Evolutionary conservation across 371 early-diverging fungal species (phyloP).

Genomic region (Capniomyces stellatus): DNA sequence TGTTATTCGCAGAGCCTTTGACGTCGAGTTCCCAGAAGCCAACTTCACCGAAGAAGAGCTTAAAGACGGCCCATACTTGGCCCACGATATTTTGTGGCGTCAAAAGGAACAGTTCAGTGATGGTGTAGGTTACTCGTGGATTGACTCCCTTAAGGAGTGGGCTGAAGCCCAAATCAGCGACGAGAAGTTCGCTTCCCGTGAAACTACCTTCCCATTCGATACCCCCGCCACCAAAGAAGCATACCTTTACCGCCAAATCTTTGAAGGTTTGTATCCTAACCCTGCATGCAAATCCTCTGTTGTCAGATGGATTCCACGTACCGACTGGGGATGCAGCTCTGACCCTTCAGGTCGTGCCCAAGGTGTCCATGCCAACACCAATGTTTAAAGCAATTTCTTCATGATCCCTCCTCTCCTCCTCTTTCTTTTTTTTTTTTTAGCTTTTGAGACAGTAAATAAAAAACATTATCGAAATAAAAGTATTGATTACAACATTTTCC

Average conservation of each 20-base stretch:
- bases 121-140: conserved; percentile 95
- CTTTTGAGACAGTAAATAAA: too few relatives aligned
- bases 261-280: conserved; percentile 84
- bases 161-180: conserved; percentile 53
- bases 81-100: conserved; percentile 80
- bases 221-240: conserved; percentile 91
- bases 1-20: conserved; percentile 26
- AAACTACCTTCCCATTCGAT: conserved; percentile 62
- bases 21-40: conserved; percentile 20
- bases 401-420: too few relatives aligned
- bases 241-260: conserved; percentile 77
- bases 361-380: conserved; percentile 56
- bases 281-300: conserved; percentile 71
- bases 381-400: too few relatives aligned
- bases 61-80: conserved; percentile 55
- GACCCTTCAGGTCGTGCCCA: conserved; percentile 96
- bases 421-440: too few relatives aligned
- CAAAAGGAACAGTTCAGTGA: conserved; percentile 97
- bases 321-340: conserved; percentile 90
- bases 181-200: conserved; percentile 45
- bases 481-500: too few relatives aligned
- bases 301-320: conserved; percentile 86
- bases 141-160: conserved; percentile 68
- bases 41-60: conserved; percentile 23
- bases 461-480: too few relatives aligned